Base-by-base conservation (phyloP, 352 stramenopile genomes). In the Phytophthora pinifolia region DNA sequence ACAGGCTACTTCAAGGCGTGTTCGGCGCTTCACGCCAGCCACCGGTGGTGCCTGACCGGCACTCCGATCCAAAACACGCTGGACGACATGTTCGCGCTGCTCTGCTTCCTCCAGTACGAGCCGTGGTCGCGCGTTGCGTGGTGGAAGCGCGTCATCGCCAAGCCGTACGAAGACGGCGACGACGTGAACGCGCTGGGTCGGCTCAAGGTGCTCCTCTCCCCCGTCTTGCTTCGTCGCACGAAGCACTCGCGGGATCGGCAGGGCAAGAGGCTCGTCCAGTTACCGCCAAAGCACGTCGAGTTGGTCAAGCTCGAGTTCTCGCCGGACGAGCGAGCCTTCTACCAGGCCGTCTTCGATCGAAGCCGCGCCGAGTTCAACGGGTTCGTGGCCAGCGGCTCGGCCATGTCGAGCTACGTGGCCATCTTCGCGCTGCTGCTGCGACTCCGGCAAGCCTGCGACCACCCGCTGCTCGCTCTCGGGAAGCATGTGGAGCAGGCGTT, bases 11-110 rank as follows among this genome's bases (percentile, higher is more conserved):
- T 89, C 44, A 78, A 76, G 15, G 69, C 77, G 12, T 92, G 83
- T 33, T 69, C 70, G 12, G 42, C 65, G 1, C 46, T 96, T 3
- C 53, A 54, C 30, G 79, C 83, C 2, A 73, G 62, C 9, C 79
- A 94, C 30, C 83, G 86, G 9, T 97, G 89, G 89, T 96, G 87
- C 59, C 61, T 97, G n/a, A 96, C 86, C 6, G 89, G 89, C 18
- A 97, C 89, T 17, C 89, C 89, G 2, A 79, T 97, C 18, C 87
- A 97, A 58, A 97, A 97, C 54, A 82, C 74, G 7, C 67, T 97
- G 3, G 81, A 92, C 25, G 89, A 97, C 46, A 65, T 97, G 20
- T 94, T 93, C 35, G 81, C 86, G 2, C 64, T 96, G 20, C 68
- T 97, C 12, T 76, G 70, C 42, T 97, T 96, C 48, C 68, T 95